These are phyloP conservation scores for Leptodermis oblonga DNA, from an alignment of 257 asterid genomes.

Conservation along the genomic window DNA sequence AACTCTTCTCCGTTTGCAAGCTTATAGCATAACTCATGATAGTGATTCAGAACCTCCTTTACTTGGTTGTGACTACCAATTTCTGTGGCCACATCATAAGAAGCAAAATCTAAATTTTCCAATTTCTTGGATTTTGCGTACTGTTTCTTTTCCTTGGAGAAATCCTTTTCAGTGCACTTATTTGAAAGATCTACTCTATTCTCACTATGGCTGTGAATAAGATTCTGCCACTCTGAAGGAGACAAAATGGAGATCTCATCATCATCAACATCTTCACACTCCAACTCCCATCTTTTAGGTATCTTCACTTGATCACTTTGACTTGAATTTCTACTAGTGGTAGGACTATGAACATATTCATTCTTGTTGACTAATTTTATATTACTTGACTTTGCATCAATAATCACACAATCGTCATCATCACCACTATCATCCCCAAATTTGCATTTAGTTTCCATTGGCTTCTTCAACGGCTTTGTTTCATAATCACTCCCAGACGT, in stretches of 20 bases:
- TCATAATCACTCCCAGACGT: not conserved
- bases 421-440: not conserved
- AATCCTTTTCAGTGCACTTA: not conserved
- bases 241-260: not conserved
- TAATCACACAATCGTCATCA: not conserved
- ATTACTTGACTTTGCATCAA: not conserved
- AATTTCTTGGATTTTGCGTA: not conserved
- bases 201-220: not conserved
- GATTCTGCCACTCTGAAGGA: not conserved
- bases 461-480: not conserved
- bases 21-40: not conserved
- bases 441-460: not conserved
- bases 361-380: not conserved
- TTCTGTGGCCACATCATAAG: not conserved
- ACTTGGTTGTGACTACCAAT: not conserved
- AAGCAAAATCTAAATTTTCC: conserved; percentile 1
- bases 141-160: not conserved
- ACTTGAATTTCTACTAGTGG: not conserved
- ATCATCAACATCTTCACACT: not conserved
- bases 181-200: not conserved
- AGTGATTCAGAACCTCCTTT: conserved; percentile 2
- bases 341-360: not conserved
- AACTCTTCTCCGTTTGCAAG: not conserved
- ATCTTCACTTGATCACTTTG: not conserved
- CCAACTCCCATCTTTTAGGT: not conserved